Evolutionary conservation across 2,329 filamentous ascomycete species (phyloP).

Genomic region (Talaromyces albobiverticillius): DNA sequence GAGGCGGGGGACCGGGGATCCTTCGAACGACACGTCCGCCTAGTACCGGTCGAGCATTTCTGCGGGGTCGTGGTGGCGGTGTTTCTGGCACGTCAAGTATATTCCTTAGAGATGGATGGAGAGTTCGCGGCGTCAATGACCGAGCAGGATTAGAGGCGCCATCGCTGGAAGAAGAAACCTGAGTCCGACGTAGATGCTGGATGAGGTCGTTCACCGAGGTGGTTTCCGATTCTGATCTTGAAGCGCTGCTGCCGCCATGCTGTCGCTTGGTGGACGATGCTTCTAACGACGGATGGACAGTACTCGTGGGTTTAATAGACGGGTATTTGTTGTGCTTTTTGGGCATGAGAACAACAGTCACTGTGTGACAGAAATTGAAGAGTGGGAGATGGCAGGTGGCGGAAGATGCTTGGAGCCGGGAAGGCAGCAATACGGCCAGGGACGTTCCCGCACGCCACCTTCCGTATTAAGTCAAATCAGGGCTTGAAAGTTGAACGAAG

Average conservation of each 20-base stretch:
- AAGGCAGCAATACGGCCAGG: neutral
- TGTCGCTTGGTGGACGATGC: conserved; percentile 27
- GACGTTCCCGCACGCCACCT: neutral
- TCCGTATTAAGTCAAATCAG: neutral
- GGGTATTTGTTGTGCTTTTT: conserved; percentile 44
- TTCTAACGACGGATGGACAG: conserved; percentile 38
- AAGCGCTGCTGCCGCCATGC: conserved; percentile 25
- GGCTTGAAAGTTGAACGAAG: too few species aligned
- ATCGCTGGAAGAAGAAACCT: conserved; percentile 26
- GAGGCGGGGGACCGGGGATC: conserved; percentile 45
- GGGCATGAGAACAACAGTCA: conserved; percentile 38
- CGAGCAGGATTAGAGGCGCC: conserved; percentile 17
- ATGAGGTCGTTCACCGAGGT: conserved; percentile 48
- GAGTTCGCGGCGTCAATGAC: conserved; percentile 32
- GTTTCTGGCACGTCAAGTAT: conserved; percentile 45
- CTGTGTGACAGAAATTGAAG: conserved; percentile 1
- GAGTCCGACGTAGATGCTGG: conserved; percentile 44
- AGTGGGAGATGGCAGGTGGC: neutral
- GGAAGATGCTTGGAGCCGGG: neutral
- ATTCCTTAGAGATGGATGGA: conserved; percentile 45
- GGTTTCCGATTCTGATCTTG: conserved; percentile 19
- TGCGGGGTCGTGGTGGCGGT: conserved; percentile 40
- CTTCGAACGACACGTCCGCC: conserved; percentile 33
- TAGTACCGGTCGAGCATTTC: conserved; percentile 27
- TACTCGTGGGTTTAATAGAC: conserved; percentile 39